Evolutionary conservation across 345 rosid genomes (phyloP).

Genomic region (Camelina laxa): DNA sequence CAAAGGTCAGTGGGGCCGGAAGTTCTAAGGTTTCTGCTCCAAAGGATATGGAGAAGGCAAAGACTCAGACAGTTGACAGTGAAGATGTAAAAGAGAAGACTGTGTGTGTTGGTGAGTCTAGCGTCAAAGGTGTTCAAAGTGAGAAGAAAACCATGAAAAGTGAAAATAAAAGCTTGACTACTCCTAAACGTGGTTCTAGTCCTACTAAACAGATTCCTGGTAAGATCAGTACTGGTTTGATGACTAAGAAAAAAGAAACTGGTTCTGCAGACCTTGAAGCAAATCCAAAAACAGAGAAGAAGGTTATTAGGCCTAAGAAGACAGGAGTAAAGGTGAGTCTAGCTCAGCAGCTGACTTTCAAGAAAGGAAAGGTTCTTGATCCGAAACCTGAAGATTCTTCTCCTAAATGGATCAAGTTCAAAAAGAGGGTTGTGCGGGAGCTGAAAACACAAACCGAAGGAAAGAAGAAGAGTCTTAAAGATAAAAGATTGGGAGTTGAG

Average conservation of each 20-base stretch:
- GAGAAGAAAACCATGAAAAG: conserved; percentile 39
- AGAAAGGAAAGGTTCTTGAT: conserved; percentile 64
- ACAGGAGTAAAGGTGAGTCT: conserved; percentile 36
- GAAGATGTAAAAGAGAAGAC: conserved; percentile 55
- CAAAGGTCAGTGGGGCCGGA: conserved; percentile 26
- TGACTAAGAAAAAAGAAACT: conserved; percentile 30
- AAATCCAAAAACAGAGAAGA: conserved; percentile 27
- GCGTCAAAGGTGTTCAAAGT: conserved; percentile 23
- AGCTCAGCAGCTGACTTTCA: conserved; percentile 49
- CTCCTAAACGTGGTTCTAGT: conserved; percentile 21
- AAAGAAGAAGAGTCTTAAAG: conserved; percentile 36
- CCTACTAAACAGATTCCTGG: conserved; percentile 24
- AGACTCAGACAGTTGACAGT: conserved; percentile 19
- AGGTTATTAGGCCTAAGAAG: conserved; percentile 42
- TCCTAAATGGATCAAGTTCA: conserved; percentile 64
- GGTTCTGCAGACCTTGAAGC: conserved; percentile 18
- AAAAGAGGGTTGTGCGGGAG: conserved; percentile 47
- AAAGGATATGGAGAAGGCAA: conserved; percentile 29
- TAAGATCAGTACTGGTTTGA: conserved; percentile 28
- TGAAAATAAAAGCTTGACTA: conserved; percentile 13
- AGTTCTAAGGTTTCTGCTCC: conserved; percentile 35
- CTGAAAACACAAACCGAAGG: conserved; percentile 41
- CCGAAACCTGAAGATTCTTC: conserved; percentile 46
- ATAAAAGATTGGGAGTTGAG: conserved; percentile 25
- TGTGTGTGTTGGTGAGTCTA: conserved; percentile 51